Percentiles rank a stretch among this genome's conserved stretches.
Conservation (phyloP, 2,329 filamentous ascomycete species). For the Diplodia seriata region DNA sequence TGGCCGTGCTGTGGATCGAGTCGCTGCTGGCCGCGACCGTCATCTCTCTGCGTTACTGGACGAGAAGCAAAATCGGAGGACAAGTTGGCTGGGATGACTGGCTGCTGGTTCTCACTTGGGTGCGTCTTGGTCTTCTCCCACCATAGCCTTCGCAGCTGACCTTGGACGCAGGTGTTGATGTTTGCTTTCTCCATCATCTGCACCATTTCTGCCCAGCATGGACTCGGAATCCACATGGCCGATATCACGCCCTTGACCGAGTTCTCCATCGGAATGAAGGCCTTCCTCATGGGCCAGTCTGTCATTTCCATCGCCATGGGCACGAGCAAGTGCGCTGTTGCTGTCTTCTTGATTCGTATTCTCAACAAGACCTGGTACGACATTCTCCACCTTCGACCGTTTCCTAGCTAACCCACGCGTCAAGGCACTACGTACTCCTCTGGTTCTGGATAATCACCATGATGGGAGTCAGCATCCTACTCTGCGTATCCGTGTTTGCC, state of each 20-base stretch:
- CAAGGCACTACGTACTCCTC: conserved; percentile 11
- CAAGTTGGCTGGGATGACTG: conserved; percentile 25
- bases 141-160: background rate
- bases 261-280: conserved; percentile 10
- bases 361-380: conserved; percentile 22
- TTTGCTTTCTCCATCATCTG: conserved; percentile 15
- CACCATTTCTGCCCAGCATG: conserved; percentile 8
- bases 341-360: conserved; percentile 22
- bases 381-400: background rate
- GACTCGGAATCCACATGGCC: conserved; percentile 7
- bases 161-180: background rate
- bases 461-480: conserved; percentile 14
- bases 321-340: conserved; percentile 17
- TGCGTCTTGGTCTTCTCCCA: background rate
- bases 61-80: conserved; percentile 13
- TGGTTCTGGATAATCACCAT: conserved; percentile 19
- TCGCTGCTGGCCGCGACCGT: background rate
- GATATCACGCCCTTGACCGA: background rate
- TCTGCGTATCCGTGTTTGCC: conserved; percentile 4
- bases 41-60: conserved; percentile 19
- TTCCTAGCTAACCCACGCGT: background rate
- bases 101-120: conserved; percentile 18
- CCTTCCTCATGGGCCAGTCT: conserved; percentile 18
- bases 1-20: conserved; percentile 22
- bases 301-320: conserved; percentile 14